phyloP scores from a whole-genome alignment of 2,329 filamentous ascomycete genomes.

The Dactylellina parvicollis region DNA sequence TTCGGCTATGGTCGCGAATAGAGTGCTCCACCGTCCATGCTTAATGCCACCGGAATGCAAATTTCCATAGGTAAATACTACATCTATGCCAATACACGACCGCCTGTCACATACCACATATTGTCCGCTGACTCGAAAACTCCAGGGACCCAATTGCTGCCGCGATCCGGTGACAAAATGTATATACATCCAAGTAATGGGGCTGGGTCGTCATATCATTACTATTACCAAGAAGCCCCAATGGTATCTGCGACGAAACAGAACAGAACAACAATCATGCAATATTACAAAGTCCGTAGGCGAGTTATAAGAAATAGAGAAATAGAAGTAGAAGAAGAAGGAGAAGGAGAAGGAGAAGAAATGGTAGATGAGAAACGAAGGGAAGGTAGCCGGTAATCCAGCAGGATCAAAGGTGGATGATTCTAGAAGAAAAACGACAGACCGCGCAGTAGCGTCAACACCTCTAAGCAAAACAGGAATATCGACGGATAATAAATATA shows the following conservation, averaged over 20 bases:
- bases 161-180: constrained; percentile 5
- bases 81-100: no score
- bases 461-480: constrained; percentile 20
- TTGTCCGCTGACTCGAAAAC: not conserved
- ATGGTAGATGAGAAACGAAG: constrained; percentile 6
- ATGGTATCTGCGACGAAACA: not conserved
- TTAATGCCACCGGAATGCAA: constrained; percentile 18
- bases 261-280: not conserved
- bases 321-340: not conserved
- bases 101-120: constrained; percentile 43
- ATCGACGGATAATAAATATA: constrained; percentile 23
- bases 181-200: constrained; percentile 36
- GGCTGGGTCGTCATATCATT: constrained; percentile 40
- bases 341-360: not conserved
- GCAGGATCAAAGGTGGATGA: constrained; percentile 6
- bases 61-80: not conserved
- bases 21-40: no score
- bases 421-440: constrained; percentile 20
- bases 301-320: constrained; percentile 1
- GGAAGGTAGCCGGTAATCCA: not conserved
- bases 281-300: constrained; percentile 46
- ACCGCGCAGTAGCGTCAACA: constrained; percentile 10
- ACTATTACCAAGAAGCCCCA: constrained; percentile 22
- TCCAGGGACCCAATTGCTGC: not conserved
- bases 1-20: no score